phyloP scores from a whole-genome alignment of 2,329 filamentous ascomycete species.

The Monosporascus sp. region DNA sequence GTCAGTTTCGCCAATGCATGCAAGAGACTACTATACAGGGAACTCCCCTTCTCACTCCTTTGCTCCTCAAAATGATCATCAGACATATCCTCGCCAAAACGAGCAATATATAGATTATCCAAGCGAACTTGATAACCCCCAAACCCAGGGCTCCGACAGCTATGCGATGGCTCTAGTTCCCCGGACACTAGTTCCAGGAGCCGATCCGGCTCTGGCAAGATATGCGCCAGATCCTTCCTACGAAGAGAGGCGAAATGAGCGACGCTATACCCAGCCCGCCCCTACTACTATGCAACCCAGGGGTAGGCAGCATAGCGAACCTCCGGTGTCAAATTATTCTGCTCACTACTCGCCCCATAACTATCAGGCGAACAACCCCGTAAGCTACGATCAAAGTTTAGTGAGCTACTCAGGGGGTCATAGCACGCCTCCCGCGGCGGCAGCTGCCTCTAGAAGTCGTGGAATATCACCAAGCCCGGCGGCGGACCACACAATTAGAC shows the following conservation, averaged over 20 bases:
- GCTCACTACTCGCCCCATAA: slow-evolving; percentile 17
- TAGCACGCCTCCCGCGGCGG: slow-evolving; percentile 12
- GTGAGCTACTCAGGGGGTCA: slow-evolving; percentile 21
- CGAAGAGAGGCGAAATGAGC: slow-evolving; percentile 45
- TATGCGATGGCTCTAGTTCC: slow-evolving; percentile 46
- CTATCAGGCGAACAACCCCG: slow-evolving; percentile 13
- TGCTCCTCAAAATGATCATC: slow-evolving; percentile 14
- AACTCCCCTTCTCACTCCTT: slow-evolving; percentile 19
- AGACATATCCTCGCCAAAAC: slow-evolving; percentile 21
- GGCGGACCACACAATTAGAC: slow-evolving; percentile 49
- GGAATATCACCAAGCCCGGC: slow-evolving; percentile 37
- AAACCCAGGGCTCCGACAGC: slow-evolving; percentile 23
- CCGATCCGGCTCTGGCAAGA: slow-evolving; percentile 49
- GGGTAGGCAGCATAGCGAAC: slow-evolving; percentile 32
- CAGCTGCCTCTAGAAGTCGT: slow-evolving; percentile 15
- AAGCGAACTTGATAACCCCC: slow-evolving; percentile 31
- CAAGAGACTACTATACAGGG: slow-evolving; percentile 29
- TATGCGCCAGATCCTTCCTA: slow-evolving; percentile 55
- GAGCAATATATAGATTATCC: slow-evolving; percentile 22
- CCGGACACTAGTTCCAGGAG: slow-evolving; percentile 54
- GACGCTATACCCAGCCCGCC: slow-evolving; percentile 37
- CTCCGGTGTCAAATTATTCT: slow-evolving; percentile 18
- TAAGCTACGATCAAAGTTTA: slow-evolving; percentile 29
- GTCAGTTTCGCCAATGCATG: slow-evolving; percentile 26
- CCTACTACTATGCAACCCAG: slow-evolving; percentile 34